Base-by-base conservation (phyloP, 768 basidiomycete species). In the Leccinum pellstonianum region DNA sequence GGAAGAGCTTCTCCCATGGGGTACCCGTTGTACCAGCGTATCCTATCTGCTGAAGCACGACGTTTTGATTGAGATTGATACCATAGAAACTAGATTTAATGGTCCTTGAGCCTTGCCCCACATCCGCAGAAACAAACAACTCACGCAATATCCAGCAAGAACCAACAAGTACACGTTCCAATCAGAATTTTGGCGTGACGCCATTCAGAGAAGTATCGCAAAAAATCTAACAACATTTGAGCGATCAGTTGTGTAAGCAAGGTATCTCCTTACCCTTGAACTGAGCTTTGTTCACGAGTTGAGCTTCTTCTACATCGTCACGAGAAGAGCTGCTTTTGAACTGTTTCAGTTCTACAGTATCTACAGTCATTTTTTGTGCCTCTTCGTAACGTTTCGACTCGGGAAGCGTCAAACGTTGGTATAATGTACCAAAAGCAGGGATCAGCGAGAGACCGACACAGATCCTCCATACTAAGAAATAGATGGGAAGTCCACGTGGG, bases 1-100 rank as follows among this genome's bases (percentile, higher is more conserved):
- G 83, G 81, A 85, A 89, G 9, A 92, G 77, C 21, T 83, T 79
- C 46, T 86, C 71, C 86, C 85, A 88, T 8, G 84, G 75, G 21
- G 4, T 79, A 3, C 84, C 87, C 0, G 71, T 70, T 23, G 62
- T 73, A 10, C 87, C 87, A 52, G 79, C 86, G 65, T 80, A 90
- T 1, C 88, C 88, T 37, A 93, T 90, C 65, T 84, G 78, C 63
- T 85, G 76, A 8, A 93, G 80, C n/a, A 92, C 87, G 64, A 88
- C 84, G 65, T 86, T 87, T 65, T 88, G 87, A 77, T 90, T 90
- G 54, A 85, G 70, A 68, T 83, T 84, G 75, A 91, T 87, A 3
- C 90, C 86, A 21, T 90, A 90, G 73, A 90, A 90, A 0, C 86
- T 87, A 55, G 38, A 50, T 14, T 12, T 37, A 49, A 25, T 2